Base-by-base conservation (phyloP, 2,329 filamentous ascomycete species). In the Colletotrichum australisinense region DNA sequence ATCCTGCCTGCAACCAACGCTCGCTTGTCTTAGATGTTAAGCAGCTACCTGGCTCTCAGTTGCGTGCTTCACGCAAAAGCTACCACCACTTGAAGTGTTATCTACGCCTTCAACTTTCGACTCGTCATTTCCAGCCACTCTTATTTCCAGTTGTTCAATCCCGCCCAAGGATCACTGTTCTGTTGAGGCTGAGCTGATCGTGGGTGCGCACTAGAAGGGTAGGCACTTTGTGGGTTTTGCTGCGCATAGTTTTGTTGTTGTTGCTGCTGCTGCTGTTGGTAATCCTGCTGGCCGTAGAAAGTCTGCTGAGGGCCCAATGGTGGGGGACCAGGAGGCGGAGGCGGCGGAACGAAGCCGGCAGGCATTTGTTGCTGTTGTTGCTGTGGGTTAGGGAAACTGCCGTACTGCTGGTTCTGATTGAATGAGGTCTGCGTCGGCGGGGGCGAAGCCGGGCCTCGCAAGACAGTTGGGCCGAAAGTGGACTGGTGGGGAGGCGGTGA, bases 401-500 rank as follows among this genome's bases (percentile, higher is more conserved):
- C 78, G 64, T 77, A 77, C 83, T 80, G 89, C 79, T 73, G 73
- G 24, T 53, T 55, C 28, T 75, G 74, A 35, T 81, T 80, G 72
- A 88, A 88, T 1, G 83, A 82, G 4, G 85, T 83, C 79, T 93
- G 91, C 49, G 88, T 90, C 3, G 91, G 87, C 0, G 92, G 88
- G 9, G 88, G 88, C 14, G 88, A 90, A n/a, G 85, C 83, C 0
- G 88, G 85, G 6, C 81, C 81, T 32, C 82, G 78, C 75, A 82
- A 81, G 24, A 79, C 81, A 16, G 80, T 80, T 63, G 85, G 80
- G 12, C 81, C 83, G 79, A 88, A 88, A 1, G 83, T 84, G 2
- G 86, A 84, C 78, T 93, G 92, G 24, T 88, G 90, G 3, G 93
- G 88, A 0, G 93, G 88, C n/a, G 91, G 90, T 12, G 90, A 92